Evolutionary conservation across 2,329 filamentous ascomycete species (phyloP), one percentile per base, ranked within the genome.

Genomic region (Calonectria fujianensis): DNA sequence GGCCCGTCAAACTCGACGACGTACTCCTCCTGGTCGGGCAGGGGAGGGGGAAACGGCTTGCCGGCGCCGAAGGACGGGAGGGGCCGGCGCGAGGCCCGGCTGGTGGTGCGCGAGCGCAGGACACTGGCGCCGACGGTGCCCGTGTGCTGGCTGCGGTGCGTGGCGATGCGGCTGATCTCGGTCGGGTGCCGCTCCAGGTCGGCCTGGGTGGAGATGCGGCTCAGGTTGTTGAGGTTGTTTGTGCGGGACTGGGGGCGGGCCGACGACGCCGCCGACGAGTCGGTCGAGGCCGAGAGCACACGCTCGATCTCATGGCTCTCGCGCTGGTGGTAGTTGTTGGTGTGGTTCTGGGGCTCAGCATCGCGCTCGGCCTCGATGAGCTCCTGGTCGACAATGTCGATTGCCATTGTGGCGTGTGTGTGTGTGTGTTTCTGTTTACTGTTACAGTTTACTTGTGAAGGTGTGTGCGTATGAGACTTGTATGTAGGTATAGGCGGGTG

Each of bases 1-100:
- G 92, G 93, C 0, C 95, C 96, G 79, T 96, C 93, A 82, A 98
- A 98, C 84, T 95, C 94, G 54, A 96, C 94, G 0, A 96, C 94
- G 81, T 96, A 96, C 77, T 94, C 92, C 80, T 96, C 94, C 79
- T 90, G 89, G 18, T 92, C 91, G 2, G 94, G 94, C 52, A 96
- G 83, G 0, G 87, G 88, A 4, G 94, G 94, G 4, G 94, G 94
- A 80, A 92, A 95, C 0, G 92, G 88, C 85, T 95, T 96, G n/a
- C 93, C 94, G 70, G 88, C 91, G 45, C 94, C 94, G 83, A 96
- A 95, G 9, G 86, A 85, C 1, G 94, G 94, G 71, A 96, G 82
- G 0, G 93, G 92, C 81, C 86, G 91, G 70, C 82, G 87, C 7
- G 88, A 91, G 64, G 90, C 87, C 64, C 90, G 86, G 65, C 84